Percentiles rank a stretch among this genome's conserved stretches.
Conservation (phyloP, 176 grass and related monocot genomes). For the Oryza glaberrima region DNA sequence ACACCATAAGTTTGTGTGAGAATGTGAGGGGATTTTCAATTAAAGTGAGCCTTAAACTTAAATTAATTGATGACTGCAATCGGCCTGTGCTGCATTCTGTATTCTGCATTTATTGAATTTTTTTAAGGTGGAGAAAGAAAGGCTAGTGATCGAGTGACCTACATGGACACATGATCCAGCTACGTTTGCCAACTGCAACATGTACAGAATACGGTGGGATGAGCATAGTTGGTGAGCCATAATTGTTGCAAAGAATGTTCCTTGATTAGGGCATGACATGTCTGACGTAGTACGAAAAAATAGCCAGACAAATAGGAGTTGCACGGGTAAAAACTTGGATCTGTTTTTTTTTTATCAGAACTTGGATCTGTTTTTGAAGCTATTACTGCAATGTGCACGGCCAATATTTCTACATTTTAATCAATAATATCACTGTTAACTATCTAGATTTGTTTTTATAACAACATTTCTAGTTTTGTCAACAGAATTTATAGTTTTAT, state of each 20-base stretch:
- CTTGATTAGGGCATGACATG: slow-evolving; percentile 22
- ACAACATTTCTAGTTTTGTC: not conserved
- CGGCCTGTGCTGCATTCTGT: not conserved
- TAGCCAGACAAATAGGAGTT: not conserved
- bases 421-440: not conserved
- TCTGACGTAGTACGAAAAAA: not conserved
- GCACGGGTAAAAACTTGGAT: not conserved
- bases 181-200: slow-evolving; percentile 10
- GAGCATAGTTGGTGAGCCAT: slow-evolving; percentile 40
- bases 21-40: not conserved
- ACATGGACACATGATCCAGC: slow-evolving; percentile 25
- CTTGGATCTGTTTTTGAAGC: not conserved
- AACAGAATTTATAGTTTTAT: not conserved
- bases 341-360: not conserved
- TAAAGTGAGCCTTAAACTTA: not conserved
- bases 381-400: not conserved
- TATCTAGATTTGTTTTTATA: not conserved
- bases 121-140: slow-evolving; percentile 1
- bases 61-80: not conserved
- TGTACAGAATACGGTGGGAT: not conserved
- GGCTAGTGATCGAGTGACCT: not conserved
- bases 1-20: not conserved
- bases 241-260: slow-evolving; percentile 44
- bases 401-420: not conserved
- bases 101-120: slow-evolving; percentile 16